These are phyloP conservation scores for Phytophthora litchii DNA, from an alignment of 352 stramenopile genomes.

Conservation along the genomic window DNA sequence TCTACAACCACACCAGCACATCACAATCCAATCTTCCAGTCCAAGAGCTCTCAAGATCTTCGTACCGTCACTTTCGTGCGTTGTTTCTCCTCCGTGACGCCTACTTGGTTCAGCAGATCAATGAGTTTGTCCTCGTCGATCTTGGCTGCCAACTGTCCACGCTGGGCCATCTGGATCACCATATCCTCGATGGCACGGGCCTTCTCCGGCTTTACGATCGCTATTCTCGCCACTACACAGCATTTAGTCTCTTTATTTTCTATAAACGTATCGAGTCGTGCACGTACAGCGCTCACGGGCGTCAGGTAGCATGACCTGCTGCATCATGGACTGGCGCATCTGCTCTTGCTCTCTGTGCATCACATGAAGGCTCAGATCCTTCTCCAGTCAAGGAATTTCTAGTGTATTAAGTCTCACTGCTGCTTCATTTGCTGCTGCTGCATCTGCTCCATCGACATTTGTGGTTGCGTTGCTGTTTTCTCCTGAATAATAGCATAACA, in stretches of 20 bases:
- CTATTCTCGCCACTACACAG: slow-evolving; percentile 80
- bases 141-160: slow-evolving; percentile 77
- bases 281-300: slow-evolving; percentile 81
- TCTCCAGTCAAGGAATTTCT: too few species aligned
- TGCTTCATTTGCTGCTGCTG: slow-evolving; percentile 87
- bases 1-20: slow-evolving; percentile 42
- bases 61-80: slow-evolving; percentile 89
- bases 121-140: slow-evolving; percentile 89
- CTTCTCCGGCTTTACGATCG: slow-evolving; percentile 90
- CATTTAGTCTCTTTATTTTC: not conserved
- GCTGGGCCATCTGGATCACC: slow-evolving; percentile 88
- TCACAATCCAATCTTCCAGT: too few species aligned
- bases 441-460: slow-evolving; percentile 84
- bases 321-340: slow-evolving; percentile 76
- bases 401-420: slow-evolving; percentile 63
- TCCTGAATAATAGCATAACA: slow-evolving; percentile 9
- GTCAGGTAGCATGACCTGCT: slow-evolving; percentile 80
- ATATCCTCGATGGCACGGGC: slow-evolving; percentile 84
- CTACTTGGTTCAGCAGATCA: slow-evolving; percentile 78
- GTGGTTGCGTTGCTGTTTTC: slow-evolving; percentile 20
- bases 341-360: slow-evolving; percentile 72
- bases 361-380: not conserved
- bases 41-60: not conserved
- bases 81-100: slow-evolving; percentile 82
- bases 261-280: not conserved